phyloP scores from a whole-genome alignment of 495 filamentous ascomycete species.

The Penicillium cosmopolitanum region DNA sequence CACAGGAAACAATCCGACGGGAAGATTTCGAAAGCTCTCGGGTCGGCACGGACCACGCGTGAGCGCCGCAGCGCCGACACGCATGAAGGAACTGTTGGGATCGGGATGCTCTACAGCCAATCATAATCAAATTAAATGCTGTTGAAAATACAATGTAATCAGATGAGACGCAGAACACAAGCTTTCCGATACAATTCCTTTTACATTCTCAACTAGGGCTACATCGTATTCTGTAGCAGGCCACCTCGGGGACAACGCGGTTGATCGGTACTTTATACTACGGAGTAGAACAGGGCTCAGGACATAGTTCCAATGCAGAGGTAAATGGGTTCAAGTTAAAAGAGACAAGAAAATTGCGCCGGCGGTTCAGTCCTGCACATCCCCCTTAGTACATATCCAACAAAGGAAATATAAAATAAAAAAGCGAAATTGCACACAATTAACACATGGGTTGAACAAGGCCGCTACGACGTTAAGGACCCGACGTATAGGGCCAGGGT shows the following conservation, averaged over 20 bases:
- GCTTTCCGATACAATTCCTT: background rate
- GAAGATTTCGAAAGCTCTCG: constrained; percentile 38
- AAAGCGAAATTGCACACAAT: constrained; percentile 31
- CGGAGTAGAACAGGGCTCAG: background rate
- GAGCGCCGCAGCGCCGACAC: constrained; percentile 5
- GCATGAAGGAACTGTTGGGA: constrained; percentile 11
- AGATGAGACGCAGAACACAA: too few relatives aligned
- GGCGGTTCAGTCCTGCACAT: constrained; percentile 36
- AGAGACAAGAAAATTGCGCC: constrained; percentile 35
- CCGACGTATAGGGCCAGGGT: constrained; percentile 23
- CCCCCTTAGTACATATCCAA: constrained; percentile 38
- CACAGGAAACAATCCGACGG: constrained; percentile 26
- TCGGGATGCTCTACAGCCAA: background rate
- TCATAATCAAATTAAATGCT: background rate
- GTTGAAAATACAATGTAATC: too few relatives aligned
- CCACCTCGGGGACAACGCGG: background rate
- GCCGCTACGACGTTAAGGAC: constrained; percentile 24
- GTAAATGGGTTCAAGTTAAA: constrained; percentile 11
- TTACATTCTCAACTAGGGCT: background rate
- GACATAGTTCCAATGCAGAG: constrained; percentile 25
- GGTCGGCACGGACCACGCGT: constrained; percentile 35
- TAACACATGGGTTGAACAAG: constrained; percentile 37
- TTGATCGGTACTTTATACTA: background rate
- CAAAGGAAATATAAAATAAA: constrained; percentile 27
- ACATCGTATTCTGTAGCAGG: background rate